Percentiles rank a stretch among this genome's conserved stretches.
phyloP scores from a whole-genome alignment of 495 filamentous ascomycete genomes.

The Penicillium subrubescens region DNA sequence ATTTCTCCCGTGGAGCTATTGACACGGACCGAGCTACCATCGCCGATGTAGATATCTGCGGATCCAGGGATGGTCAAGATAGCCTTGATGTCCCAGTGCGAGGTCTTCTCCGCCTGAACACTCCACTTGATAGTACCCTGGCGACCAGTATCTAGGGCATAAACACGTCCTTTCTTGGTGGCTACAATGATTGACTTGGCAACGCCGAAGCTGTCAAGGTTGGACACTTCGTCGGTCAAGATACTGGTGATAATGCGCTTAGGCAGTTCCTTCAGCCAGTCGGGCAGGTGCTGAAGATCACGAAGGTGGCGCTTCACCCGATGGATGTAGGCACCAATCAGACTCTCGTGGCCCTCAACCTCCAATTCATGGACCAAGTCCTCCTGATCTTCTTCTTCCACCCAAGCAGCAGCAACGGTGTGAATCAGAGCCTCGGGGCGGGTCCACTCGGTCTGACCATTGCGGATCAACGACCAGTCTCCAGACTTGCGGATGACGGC shows the following conservation, averaged over 20 bases:
- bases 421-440: conserved; percentile 80
- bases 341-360: conserved; percentile 80
- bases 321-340: conserved; percentile 80
- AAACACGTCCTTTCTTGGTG: conserved; percentile 76
- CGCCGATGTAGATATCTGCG: conserved; percentile 58
- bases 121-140: conserved; percentile 78
- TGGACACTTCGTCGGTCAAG: conserved; percentile 58
- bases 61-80: conserved; percentile 61
- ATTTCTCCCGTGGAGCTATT: conserved; percentile 60
- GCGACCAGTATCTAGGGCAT: conserved; percentile 75
- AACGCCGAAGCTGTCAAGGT: conserved; percentile 82
- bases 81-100: conserved; percentile 68
- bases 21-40: conserved; percentile 59
- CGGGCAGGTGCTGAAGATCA: conserved; percentile 79
- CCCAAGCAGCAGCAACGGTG: conserved; percentile 75
- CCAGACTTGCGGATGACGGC: conserved; percentile 70
- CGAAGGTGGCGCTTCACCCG: conserved; percentile 78
- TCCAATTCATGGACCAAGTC: conserved; percentile 78
- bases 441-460: conserved; percentile 78
- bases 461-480: conserved; percentile 81
- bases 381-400: conserved; percentile 67
- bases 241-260: conserved; percentile 68
- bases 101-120: conserved; percentile 57
- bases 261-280: conserved; percentile 67
- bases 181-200: conserved; percentile 80